Conservation (phyloP, 805 yeast genomes). For the Kluyveromyces nonfermentans region DNA sequence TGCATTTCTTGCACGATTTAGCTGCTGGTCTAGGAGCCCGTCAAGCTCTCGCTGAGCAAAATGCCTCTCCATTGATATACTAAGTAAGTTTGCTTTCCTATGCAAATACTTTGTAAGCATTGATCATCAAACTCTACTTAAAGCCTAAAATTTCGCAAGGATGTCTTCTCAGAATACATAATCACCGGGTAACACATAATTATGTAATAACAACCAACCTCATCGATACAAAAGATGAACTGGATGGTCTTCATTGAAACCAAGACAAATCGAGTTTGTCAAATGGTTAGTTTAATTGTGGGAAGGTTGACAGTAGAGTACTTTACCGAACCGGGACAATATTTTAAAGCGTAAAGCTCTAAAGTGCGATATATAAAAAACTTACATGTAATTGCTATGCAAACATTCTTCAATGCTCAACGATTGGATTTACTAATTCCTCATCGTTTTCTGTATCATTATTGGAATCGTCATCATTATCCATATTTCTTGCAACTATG, state of each 20-base stretch:
- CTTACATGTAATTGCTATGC: background rate
- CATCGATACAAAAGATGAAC: too few relatives aligned
- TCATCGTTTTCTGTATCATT: constrained; percentile 11
- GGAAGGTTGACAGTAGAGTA: too few relatives aligned
- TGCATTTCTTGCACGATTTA: constrained; percentile 3
- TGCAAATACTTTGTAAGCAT: background rate
- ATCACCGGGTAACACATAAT: background rate
- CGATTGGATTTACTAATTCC: constrained; percentile 8
- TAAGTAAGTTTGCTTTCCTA: background rate
- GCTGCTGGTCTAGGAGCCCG: constrained; percentile 11
- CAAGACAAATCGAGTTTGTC: too few relatives aligned
- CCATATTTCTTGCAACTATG: background rate
- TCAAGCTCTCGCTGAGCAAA: constrained; percentile 21
- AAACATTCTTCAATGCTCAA: background rate
- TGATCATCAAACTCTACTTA: background rate
- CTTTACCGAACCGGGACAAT: too few relatives aligned
- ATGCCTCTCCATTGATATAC: constrained; percentile 9
- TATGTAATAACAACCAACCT: background rate
- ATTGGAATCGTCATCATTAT: constrained; percentile 6
- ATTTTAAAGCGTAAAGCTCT: constrained; percentile 5
- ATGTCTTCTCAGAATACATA: background rate
- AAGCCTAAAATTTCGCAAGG: background rate
- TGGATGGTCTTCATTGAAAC: too few relatives aligned
- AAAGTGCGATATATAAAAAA: constrained; percentile 6
- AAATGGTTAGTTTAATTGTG: too few relatives aligned